Conservation (phyloP, 106 monocot species). For the Phalaenopsis aphrodite region DNA sequence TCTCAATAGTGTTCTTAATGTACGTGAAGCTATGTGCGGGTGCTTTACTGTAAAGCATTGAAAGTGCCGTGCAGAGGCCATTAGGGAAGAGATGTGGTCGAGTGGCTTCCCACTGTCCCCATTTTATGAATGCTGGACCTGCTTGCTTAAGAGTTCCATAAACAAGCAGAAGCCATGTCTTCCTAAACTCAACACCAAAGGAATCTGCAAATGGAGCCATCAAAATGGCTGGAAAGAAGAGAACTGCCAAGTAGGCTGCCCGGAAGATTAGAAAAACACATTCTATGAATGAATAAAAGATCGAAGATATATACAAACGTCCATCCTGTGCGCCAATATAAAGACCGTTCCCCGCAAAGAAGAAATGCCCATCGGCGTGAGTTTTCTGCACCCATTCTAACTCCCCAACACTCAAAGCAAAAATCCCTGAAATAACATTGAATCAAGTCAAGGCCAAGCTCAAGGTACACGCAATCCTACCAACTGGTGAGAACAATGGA, state of each 20-base stretch:
- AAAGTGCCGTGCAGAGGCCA: slow-evolving; percentile 45
- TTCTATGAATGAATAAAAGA: slow-evolving; percentile 26
- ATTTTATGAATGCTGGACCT: slow-evolving; percentile 75
- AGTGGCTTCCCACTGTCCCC: slow-evolving; percentile 80
- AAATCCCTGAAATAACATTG: slow-evolving; percentile 29
- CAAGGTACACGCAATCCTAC: slow-evolving; percentile 27
- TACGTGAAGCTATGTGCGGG: slow-evolving; percentile 48
- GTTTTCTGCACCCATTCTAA: slow-evolving; percentile 24
- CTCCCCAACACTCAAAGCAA: slow-evolving; percentile 35
- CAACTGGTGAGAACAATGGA: slow-evolving; percentile 12
- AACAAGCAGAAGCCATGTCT: slow-evolving; percentile 42
- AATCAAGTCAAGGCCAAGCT: slow-evolving; percentile 37
- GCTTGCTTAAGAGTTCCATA: slow-evolving; percentile 47
- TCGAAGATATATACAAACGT: slow-evolving; percentile 19
- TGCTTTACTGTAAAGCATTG: slow-evolving; percentile 53
- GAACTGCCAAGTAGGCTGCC: slow-evolving; percentile 34
- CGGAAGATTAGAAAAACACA: slow-evolving; percentile 33
- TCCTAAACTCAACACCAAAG: slow-evolving; percentile 36
- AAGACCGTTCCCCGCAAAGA: slow-evolving; percentile 19
- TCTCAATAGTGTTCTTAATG: slow-evolving; percentile 46
- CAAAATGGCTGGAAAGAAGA: slow-evolving; percentile 39
- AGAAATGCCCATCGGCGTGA: slow-evolving; percentile 31
- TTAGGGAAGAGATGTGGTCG: slow-evolving; percentile 59
- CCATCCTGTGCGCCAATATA: slow-evolving; percentile 26
- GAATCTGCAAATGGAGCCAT: slow-evolving; percentile 44